phyloP scores from a whole-genome alignment of 2,329 filamentous ascomycete genomes.

The Capronia americana region DNA sequence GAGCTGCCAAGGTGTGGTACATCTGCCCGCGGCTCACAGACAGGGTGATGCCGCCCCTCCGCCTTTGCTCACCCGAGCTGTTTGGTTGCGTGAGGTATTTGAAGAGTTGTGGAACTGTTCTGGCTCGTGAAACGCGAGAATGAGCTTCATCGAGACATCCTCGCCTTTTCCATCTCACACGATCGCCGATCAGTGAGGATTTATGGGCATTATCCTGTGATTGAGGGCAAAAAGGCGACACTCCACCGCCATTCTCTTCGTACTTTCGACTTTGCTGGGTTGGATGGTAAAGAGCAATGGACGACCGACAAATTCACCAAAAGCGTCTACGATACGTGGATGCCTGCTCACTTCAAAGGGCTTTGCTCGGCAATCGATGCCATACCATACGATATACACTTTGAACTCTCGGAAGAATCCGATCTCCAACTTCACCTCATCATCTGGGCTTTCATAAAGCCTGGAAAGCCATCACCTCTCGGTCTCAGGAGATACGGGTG shows the following conservation, averaged over 20 bases:
- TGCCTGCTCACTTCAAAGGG: conserved; percentile 47
- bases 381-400: conserved; percentile 25
- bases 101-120: conserved; percentile 39
- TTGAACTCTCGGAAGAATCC: conserved; percentile 15
- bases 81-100: too few species aligned
- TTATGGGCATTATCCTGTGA: conserved; percentile 52
- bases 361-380: conserved; percentile 49
- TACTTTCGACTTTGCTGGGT: conserved; percentile 44
- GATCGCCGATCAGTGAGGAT: conserved; percentile 47
- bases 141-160: conserved; percentile 51
- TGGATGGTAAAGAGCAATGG: conserved; percentile 48
- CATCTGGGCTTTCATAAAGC: too few species aligned
- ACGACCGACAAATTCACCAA: conserved; percentile 47
- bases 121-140: conserved; percentile 39
- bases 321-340: conserved; percentile 49
- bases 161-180: conserved; percentile 54
- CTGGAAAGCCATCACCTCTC: too few species aligned
- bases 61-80: too few species aligned
- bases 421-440: too few species aligned
- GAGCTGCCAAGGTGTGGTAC: too few species aligned
- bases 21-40: too few species aligned
- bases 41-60: too few species aligned
- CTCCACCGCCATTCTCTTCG: conserved; percentile 51
- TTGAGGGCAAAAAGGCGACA: conserved; percentile 43
- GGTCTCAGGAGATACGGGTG: too few species aligned